Percentiles rank a stretch among this genome's conserved stretches.
phyloP scores from a whole-genome alignment of 2,329 filamentous ascomycete species.

The Colletotrichum kahawae region DNA sequence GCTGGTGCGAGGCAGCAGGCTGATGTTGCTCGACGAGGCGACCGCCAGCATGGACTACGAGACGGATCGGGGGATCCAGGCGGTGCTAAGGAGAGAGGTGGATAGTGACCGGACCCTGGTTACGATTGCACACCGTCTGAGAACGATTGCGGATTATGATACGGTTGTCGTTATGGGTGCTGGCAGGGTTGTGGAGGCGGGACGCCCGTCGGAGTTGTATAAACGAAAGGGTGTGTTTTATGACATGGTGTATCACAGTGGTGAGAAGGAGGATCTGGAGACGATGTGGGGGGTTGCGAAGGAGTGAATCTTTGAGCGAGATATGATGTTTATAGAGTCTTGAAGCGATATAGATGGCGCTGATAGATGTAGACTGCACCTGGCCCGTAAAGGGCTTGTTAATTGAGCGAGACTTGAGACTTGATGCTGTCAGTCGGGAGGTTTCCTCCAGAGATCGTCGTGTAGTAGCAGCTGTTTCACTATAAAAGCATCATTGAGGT shows the following conservation, averaged over 20 bases:
- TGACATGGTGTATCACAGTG: constrained; percentile 61
- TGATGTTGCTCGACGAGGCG: constrained; percentile 64
- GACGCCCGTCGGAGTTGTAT: constrained; percentile 53
- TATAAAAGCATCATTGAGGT: neutral
- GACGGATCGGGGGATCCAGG: constrained; percentile 61
- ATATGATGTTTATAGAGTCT: neutral
- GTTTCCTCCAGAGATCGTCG: accelerated
- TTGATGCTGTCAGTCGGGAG: neutral
- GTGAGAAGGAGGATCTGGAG: constrained; percentile 53
- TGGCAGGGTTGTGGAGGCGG: constrained; percentile 58
- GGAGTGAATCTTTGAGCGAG: neutral
- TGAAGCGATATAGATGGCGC: neutral
- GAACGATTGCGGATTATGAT: constrained; percentile 71
- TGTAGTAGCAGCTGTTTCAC: accelerated
- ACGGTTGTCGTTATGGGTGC: constrained; percentile 61
- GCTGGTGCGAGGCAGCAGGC: constrained; percentile 57
- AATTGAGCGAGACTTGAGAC: neutral
- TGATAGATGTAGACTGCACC: neutral
- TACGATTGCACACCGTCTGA: constrained; percentile 71
- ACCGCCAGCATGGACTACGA: constrained; percentile 65
- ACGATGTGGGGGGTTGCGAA: constrained; percentile 24
- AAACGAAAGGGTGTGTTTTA: constrained; percentile 51
- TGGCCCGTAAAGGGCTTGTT: neutral
- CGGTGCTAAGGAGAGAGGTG: constrained; percentile 55
- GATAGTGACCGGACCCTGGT: constrained; percentile 56